Evolutionary conservation across 2,329 filamentous ascomycete species (phyloP), one percentile per base, ranked within the genome.

Genomic region (Fusarium decemcellulare): DNA sequence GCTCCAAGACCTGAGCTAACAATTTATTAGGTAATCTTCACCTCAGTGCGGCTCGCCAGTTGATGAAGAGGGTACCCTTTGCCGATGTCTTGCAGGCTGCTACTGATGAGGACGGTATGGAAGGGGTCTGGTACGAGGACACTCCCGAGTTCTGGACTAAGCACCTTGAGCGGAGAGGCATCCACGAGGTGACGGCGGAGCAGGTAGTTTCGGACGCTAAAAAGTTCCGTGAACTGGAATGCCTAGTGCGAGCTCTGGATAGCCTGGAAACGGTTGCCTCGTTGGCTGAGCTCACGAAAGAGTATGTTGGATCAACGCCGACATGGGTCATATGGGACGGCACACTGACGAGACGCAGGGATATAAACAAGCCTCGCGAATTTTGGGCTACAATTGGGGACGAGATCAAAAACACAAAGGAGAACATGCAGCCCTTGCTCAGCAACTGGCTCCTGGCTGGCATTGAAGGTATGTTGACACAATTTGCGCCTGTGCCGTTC

Each of bases 181-280:
- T 78, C 71, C 76, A 30, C 70, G 78, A 72, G 74, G 80, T 69
- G 59, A 82, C 68, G 68, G 78, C 74, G 70, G 80, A 83, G 48
- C 79, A 85, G 58, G 77, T 91, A 16, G 76, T 84, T 46, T 81
- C 81, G 4, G 84, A 91, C 63, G 90, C 90, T 7, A 85, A 87
- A 59, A 89, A 86, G 48, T 91, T 90, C 78, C 87, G 87, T 67
- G 91, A 94, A 70, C 83, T 95, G 48, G 92, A 94, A 79, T 84
- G 85, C 61, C 82, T 95, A 30, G 87, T 91, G 46, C 84, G 86
- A 53, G 88, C 86, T 5, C 84, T 95, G 43, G 91, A 93, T 77
- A 83, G 85, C 23, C 84, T 94, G 70, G 92, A 94, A 78, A 89
- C 87, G 2, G 88, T 92, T 63, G 87, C 88, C 14, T 85, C 87